Percentiles rank a stretch among this genome's conserved stretches.
phyloP scores from a whole-genome alignment of 148 eudicot genomes.

The Vaccinium myrtillus region DNA sequence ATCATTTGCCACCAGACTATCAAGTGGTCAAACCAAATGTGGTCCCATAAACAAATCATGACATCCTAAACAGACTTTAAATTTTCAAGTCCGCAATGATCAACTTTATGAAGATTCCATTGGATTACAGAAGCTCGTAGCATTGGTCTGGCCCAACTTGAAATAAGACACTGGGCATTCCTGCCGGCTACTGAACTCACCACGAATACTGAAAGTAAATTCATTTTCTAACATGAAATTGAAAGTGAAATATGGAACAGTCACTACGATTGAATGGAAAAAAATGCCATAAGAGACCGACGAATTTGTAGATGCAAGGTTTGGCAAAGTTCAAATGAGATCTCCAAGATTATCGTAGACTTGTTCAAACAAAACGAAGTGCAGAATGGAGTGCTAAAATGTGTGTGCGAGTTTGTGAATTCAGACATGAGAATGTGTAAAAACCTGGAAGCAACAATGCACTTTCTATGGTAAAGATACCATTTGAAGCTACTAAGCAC shows the following conservation, averaged over 20 bases:
- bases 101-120: not conserved
- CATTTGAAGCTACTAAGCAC: not conserved
- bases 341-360: not conserved
- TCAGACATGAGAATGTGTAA: not conserved
- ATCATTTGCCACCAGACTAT: not conserved
- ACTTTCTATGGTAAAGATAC: not conserved
- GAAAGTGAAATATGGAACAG: not conserved
- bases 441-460: not conserved
- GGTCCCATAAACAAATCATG: not conserved
- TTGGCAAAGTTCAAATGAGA: not conserved
- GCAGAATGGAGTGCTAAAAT: not conserved
- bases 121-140: not conserved
- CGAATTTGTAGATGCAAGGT: not conserved
- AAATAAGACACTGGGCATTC: not conserved
- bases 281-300: not conserved
- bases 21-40: not conserved
- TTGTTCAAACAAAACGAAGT: not conserved
- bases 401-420: not conserved
- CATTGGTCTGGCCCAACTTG: not conserved
- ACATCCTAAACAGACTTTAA: not conserved
- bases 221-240: not conserved
- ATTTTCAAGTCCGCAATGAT: not conserved
- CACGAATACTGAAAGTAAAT: not conserved
- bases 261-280: not conserved
- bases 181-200: not conserved